These are phyloP conservation scores for Tuber brumale DNA, from an alignment of 495 filamentous ascomycete genomes.

Conservation along the genomic window DNA sequence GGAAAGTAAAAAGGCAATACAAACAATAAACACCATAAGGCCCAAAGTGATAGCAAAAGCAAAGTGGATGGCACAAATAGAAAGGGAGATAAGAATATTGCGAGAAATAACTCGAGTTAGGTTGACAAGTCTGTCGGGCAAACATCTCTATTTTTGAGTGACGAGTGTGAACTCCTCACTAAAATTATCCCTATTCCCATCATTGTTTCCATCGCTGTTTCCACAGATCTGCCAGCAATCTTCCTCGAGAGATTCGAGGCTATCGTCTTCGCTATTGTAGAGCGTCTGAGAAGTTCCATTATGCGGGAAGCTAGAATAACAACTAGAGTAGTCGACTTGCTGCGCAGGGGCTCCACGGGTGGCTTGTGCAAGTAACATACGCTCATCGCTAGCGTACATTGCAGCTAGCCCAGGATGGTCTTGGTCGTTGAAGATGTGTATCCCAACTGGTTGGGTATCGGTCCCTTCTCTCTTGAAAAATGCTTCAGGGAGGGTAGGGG, in stretches of 20 bases:
- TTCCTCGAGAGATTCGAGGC: not conserved
- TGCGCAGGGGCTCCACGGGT: not conserved
- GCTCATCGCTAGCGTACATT: not conserved
- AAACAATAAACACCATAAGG: not conserved
- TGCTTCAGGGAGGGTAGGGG: not conserved
- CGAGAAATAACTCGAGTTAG: not conserved
- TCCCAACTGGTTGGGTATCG: not conserved
- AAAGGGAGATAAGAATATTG: not conserved
- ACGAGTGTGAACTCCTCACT: slow-evolving; percentile 32
- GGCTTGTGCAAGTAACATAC: not conserved
- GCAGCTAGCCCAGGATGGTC: not conserved
- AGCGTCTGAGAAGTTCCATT: slow-evolving; percentile 15
- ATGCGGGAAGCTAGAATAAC: slow-evolving; percentile 29
- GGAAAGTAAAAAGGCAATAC: not conserved
- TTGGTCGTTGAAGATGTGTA: not conserved
- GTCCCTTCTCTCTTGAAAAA: not conserved
- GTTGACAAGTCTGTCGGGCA: not conserved
- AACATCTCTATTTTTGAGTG: slow-evolving; percentile 19
- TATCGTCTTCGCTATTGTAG: slow-evolving; percentile 28
- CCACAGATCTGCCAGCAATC: not conserved
- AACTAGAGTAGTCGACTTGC: slow-evolving; percentile 23
- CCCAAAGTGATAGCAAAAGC: not conserved
- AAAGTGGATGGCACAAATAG: not conserved
- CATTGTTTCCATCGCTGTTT: slow-evolving; percentile 10
- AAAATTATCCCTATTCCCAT: slow-evolving; percentile 19